Evolutionary conservation across 2,329 filamentous ascomycete genomes (phyloP).

Genomic region (Paramyrothecium roridum): DNA sequence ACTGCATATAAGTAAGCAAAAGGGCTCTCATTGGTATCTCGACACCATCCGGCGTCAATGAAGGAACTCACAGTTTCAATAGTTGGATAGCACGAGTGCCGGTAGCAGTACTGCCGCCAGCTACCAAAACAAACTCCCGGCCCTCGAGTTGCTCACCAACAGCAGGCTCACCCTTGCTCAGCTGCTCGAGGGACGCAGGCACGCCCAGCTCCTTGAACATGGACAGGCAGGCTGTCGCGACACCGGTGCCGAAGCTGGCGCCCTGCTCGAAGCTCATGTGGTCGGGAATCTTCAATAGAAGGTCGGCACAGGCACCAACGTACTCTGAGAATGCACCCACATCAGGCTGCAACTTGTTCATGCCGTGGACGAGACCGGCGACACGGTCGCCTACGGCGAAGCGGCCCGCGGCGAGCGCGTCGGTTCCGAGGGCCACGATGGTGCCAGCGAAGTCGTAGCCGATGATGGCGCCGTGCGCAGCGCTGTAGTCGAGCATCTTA

Average conservation of each 20-base stretch:
- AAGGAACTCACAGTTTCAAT: constrained; percentile 20
- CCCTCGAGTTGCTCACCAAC: constrained; percentile 9
- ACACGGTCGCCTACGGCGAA: constrained; percentile 21
- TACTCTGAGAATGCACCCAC: constrained; percentile 27
- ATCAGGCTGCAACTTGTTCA: constrained; percentile 10
- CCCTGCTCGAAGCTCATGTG: constrained; percentile 17
- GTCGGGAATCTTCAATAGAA: constrained; percentile 19
- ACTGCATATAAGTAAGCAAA: constrained; percentile 4
- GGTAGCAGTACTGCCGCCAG: constrained; percentile 39
- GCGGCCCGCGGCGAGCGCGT: constrained; percentile 2
- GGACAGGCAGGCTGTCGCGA: constrained; percentile 23
- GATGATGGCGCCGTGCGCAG: constrained; percentile 20
- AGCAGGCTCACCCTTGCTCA: neutral
- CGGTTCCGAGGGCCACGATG: constrained; percentile 20
- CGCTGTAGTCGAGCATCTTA: constrained; percentile 24
- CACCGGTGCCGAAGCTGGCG: constrained; percentile 17
- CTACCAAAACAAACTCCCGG: constrained; percentile 33
- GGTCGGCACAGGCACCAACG: constrained; percentile 12
- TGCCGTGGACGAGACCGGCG: constrained; percentile 17
- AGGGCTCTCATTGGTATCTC: neutral
- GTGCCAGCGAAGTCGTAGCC: constrained; percentile 32
- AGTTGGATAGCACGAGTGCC: constrained; percentile 43
- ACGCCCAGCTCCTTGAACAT: constrained; percentile 24
- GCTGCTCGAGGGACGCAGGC: constrained; percentile 6
- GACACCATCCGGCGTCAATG: neutral